Base-by-base conservation (phyloP, 2,329 filamentous ascomycete genomes). In the Lachnellula cervina region DNA sequence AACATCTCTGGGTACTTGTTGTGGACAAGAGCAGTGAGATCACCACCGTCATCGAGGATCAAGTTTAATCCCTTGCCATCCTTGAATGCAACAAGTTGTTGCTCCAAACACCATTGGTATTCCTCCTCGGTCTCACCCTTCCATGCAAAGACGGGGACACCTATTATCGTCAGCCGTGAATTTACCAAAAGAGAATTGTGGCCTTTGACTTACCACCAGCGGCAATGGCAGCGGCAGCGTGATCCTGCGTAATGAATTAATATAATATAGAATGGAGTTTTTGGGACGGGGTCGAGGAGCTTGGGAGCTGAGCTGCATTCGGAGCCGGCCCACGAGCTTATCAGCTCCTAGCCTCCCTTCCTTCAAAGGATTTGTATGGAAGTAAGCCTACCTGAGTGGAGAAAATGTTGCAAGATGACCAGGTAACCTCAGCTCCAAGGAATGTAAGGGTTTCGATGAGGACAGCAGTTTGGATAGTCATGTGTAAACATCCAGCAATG, bases 331-430 rank as follows among this genome's bases (percentile, higher is more conserved):
- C 48, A 35, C 17, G 16, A 42, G 38, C 38, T n/a, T 8, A 34
- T 13, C 13, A 91, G 80, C 97, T 93, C 28, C 3, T 32, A 9
- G 25, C 7, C 25, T 28, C 8, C 25, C 28, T 32, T 8, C 28
- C 28, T 8, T 32, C 7, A 8, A 32, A 7, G 28, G 9, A 32
- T 32, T 32, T 32, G 3, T 32, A 32, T 32, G 28, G 11, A 9
- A 32, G 28, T 32, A 32, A 11, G 17, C 38, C 9, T 19, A 42
- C 38, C 79, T 97, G 93, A 69, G 93, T 97, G 75, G 89, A 94
- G 88, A 97, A 99, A 78, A 99, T 97, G 86, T 99, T 97, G 88
- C 94, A 99, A 69, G 89, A 94, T 60, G 93, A 89, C 94, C 94
- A 97, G 73, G 94, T 99, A 70, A 97, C 89, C 84, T 97, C 94